Evolutionary conservation across 352 stramenopile species (phyloP).

Genomic region (Globisporangium ultimum): DNA sequence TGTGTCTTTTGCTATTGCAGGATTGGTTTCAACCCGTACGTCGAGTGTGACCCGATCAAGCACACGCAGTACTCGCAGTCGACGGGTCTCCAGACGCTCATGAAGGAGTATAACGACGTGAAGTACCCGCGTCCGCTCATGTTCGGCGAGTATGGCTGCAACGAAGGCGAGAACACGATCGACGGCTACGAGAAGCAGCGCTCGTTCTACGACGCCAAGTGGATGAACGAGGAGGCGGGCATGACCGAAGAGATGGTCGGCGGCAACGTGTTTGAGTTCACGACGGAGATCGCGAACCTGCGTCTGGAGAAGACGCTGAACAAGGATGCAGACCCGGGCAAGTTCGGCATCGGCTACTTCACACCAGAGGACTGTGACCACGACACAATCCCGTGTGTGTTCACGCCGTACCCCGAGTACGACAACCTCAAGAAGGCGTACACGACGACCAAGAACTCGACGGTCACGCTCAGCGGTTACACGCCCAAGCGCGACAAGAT

Average conservation of each 20-base stretch:
- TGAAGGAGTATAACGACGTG: slow-evolving; percentile 48
- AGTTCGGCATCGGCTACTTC: slow-evolving; percentile 78
- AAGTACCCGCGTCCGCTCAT: slow-evolving; percentile 57
- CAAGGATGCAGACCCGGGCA: slow-evolving; percentile 39
- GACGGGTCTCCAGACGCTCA: slow-evolving; percentile 55
- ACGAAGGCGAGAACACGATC: slow-evolving; percentile 59
- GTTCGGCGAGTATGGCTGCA: slow-evolving; percentile 80
- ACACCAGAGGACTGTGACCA: slow-evolving; percentile 65
- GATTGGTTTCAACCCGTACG: slow-evolving; percentile 50
- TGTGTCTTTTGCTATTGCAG: background rate
- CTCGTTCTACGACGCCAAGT: slow-evolving; percentile 58
- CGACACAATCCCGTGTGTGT: slow-evolving; percentile 44
- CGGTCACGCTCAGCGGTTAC: slow-evolving; percentile 36
- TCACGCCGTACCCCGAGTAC: slow-evolving; percentile 71
- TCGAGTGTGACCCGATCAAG: slow-evolving; percentile 54
- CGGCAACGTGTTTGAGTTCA: slow-evolving; percentile 79
- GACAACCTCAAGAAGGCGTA: slow-evolving; percentile 72
- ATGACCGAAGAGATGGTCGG: slow-evolving; percentile 66
- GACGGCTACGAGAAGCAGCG: slow-evolving; percentile 71
- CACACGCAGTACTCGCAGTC: slow-evolving; percentile 55
- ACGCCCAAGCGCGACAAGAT: slow-evolving; percentile 28
- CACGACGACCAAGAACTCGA: slow-evolving; percentile 61
- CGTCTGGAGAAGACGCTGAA: slow-evolving; percentile 21
- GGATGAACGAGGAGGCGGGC: slow-evolving; percentile 72
- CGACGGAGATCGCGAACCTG: slow-evolving; percentile 58